Conservation (phyloP, 176 grass and related monocot genomes). For the Dactylis glomerata region DNA sequence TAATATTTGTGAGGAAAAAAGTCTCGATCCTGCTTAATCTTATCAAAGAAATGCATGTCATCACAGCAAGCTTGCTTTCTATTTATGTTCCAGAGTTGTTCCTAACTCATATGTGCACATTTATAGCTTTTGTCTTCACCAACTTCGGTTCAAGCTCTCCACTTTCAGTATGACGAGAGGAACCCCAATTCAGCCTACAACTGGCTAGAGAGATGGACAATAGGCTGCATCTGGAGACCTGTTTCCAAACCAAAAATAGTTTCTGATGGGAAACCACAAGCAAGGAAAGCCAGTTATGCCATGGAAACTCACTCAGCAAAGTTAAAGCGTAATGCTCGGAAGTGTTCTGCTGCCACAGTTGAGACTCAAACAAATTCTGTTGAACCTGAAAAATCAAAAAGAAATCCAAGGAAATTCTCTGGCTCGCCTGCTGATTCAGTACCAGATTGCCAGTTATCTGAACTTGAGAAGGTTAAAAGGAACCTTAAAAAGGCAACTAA, state of each 20-base stretch:
- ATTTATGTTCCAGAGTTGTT: neutral
- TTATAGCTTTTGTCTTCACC: slow-evolving; percentile 70
- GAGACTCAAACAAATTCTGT: slow-evolving; percentile 44
- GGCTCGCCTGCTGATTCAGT: slow-evolving; percentile 43
- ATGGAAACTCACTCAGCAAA: slow-evolving; percentile 86
- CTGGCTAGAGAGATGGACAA: slow-evolving; percentile 88
- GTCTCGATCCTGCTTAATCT: slow-evolving; percentile 1
- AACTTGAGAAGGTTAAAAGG: slow-evolving; percentile 91
- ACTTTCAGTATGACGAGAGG: slow-evolving; percentile 61
- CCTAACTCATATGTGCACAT: slow-evolving; percentile 24
- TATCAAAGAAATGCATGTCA: slow-evolving; percentile 10
- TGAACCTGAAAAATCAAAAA: slow-evolving; percentile 66
- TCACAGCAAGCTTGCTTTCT: neutral
- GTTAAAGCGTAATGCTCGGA: slow-evolving; percentile 64
- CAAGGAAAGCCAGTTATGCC: slow-evolving; percentile 52
- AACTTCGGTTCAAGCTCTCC: slow-evolving; percentile 46
- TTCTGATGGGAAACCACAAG: slow-evolving; percentile 50
- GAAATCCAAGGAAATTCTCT: slow-evolving; percentile 46
- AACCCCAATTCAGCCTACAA: slow-evolving; percentile 69
- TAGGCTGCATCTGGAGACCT: slow-evolving; percentile 56
- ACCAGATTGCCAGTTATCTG: slow-evolving; percentile 69
- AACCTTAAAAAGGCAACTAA: slow-evolving; percentile 84
- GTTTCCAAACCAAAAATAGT: slow-evolving; percentile 50
- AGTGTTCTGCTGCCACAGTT: slow-evolving; percentile 22
- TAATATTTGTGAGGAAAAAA: neutral